Evolutionary conservation across 208 protist genomes (phyloP).

Genomic region (Naegleria fowleri): DNA sequence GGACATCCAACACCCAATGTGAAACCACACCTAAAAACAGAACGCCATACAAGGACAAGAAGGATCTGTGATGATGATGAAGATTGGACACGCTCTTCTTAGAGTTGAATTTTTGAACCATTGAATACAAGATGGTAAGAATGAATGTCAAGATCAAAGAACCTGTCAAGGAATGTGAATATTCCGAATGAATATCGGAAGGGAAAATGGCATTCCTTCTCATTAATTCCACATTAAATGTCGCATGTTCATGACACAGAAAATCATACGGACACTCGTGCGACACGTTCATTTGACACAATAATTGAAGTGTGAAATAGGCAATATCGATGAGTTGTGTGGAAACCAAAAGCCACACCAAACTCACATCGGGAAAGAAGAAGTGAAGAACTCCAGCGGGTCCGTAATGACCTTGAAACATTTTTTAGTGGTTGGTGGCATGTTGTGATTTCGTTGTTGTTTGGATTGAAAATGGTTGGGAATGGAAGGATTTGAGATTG

Average conservation of each 20-base stretch:
- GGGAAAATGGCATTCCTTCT: background rate
- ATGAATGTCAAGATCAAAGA: background rate
- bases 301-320: background rate
- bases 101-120: background rate
- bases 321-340: background rate
- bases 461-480: too few species aligned
- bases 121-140: background rate
- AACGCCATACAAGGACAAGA: background rate
- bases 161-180: background rate
- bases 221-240: background rate
- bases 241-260: background rate
- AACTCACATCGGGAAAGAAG: background rate
- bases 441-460: too few species aligned
- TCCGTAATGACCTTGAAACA: background rate
- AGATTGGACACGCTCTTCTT: too few species aligned
- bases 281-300: background rate
- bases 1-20: background rate
- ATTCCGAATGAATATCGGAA: background rate
- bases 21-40: background rate
- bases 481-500: too few species aligned
- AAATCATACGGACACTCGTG: background rate
- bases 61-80: background rate
- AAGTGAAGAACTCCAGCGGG: background rate
- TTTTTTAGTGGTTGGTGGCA: background rate
- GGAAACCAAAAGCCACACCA: background rate